These are phyloP conservation scores for Vigna trinervia DNA, from an alignment of 306 rosid species.

Conservation along the genomic window DNA sequence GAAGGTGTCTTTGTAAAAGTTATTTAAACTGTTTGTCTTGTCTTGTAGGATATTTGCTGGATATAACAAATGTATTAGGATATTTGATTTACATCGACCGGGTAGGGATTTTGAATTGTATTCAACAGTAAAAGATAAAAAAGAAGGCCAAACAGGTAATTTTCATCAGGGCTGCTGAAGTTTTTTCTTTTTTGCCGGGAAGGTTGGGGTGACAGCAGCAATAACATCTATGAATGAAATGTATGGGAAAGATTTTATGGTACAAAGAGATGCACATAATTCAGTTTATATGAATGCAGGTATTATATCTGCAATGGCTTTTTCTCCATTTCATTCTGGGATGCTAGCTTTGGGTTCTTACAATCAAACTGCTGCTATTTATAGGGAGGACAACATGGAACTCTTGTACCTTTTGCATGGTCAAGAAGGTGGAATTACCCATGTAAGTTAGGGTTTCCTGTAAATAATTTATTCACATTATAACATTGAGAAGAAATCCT, in stretches of 20 bases:
- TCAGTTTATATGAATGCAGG: slow-evolving; percentile 57
- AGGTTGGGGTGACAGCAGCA: background rate
- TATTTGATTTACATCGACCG: slow-evolving; percentile 96
- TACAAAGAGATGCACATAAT: slow-evolving; percentile 32
- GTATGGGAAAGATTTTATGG: slow-evolving; percentile 14
- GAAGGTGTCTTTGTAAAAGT: background rate
- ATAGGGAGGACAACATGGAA: slow-evolving; percentile 93
- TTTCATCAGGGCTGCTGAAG: slow-evolving; percentile 29
- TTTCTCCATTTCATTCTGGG: slow-evolving; percentile 85
- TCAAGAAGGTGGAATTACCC: slow-evolving; percentile 98
- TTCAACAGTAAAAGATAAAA: slow-evolving; percentile 80
- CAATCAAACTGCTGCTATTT: slow-evolving; percentile 81
- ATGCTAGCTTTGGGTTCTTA: slow-evolving; percentile 94
- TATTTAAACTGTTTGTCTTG: slow-evolving; percentile 24
- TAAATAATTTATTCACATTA: slow-evolving; percentile 34
- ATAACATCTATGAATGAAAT: background rate
- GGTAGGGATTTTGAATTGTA: slow-evolving; percentile 82
- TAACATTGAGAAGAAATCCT: slow-evolving; percentile 37
- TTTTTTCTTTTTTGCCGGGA: background rate
- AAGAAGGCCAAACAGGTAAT: slow-evolving; percentile 90
- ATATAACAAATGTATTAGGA: slow-evolving; percentile 87
- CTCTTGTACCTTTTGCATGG: slow-evolving; percentile 89
- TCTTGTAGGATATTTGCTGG: slow-evolving; percentile 88
- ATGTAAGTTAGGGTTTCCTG: slow-evolving; percentile 68
- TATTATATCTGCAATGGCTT: slow-evolving; percentile 87